These are phyloP conservation scores for Ramalina intermedia DNA, from an alignment of 495 filamentous ascomycete genomes.

Conservation along the genomic window DNA sequence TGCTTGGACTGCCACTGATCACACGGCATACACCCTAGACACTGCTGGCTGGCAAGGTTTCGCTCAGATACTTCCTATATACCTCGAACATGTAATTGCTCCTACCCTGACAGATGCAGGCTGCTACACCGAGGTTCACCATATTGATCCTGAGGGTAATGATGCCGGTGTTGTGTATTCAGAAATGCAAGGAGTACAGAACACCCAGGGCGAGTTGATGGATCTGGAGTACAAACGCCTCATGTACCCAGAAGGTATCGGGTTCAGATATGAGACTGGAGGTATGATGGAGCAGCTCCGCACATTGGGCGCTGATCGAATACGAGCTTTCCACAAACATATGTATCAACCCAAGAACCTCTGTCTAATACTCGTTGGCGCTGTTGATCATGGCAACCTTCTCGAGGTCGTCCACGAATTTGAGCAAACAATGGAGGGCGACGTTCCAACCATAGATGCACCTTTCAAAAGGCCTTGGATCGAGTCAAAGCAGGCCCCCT, in stretches of 20 bases:
- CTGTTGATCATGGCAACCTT: slow-evolving; percentile 70
- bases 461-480: slow-evolving; percentile 85
- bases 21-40: slow-evolving; percentile 91
- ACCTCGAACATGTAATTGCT: slow-evolving; percentile 85
- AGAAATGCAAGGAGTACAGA: slow-evolving; percentile 95
- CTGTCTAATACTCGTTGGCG: slow-evolving; percentile 77
- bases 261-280: slow-evolving; percentile 93
- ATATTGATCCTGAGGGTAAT: slow-evolving; percentile 81
- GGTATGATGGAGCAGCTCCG: slow-evolving; percentile 89
- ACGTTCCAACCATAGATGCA: slow-evolving; percentile 56
- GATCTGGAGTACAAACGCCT: slow-evolving; percentile 60
- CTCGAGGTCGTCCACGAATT: slow-evolving; percentile 71
- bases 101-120: slow-evolving; percentile 85
- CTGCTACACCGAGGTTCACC: slow-evolving; percentile 92
- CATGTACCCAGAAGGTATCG: slow-evolving; percentile 76
- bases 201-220: slow-evolving; percentile 69
- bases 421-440: slow-evolving; percentile 69
- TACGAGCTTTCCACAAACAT: slow-evolving; percentile 79
- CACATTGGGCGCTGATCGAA: slow-evolving; percentile 72
- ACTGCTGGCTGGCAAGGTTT: slow-evolving; percentile 96
- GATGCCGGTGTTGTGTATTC: slow-evolving; percentile 98
- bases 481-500: slow-evolving; percentile 64
- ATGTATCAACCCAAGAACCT: slow-evolving; percentile 99
- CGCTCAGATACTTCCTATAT: slow-evolving; percentile 83
- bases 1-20: slow-evolving; percentile 85